These are phyloP conservation scores for Lichtheimia corymbifera DNA, from an alignment of 371 early-diverging fungal genomes.

Conservation along the genomic window DNA sequence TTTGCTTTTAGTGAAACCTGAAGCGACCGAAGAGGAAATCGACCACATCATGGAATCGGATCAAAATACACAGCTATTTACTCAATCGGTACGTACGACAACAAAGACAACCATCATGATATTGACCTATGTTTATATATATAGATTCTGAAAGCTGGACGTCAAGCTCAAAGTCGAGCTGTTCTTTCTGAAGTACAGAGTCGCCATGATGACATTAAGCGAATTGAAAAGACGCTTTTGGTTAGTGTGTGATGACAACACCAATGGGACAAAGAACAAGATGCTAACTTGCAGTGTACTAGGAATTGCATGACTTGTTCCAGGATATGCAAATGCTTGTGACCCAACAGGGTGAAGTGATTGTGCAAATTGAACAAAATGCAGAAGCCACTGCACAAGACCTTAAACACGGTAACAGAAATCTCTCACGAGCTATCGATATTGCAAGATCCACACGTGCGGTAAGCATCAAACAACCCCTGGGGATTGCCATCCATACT, in stretches of 20 bases:
- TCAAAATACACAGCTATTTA: slow-evolving; percentile 70
- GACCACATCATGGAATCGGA: slow-evolving; percentile 71
- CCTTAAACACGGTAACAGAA: slow-evolving; percentile 63
- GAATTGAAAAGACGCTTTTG: slow-evolving; percentile 77
- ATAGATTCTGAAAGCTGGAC: slow-evolving; percentile 66
- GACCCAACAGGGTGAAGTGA: slow-evolving; percentile 69
- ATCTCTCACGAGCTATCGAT: slow-evolving; percentile 62
- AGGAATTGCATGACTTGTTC: slow-evolving; percentile 24
- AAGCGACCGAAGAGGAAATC: slow-evolving; percentile 76
- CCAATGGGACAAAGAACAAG: background rate
- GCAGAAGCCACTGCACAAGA: slow-evolving; percentile 62
- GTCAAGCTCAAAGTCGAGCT: slow-evolving; percentile 68
- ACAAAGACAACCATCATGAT: background rate
- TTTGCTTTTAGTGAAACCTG: slow-evolving; percentile 66
- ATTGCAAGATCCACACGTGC: slow-evolving; percentile 68
- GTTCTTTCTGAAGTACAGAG: slow-evolving; percentile 79
- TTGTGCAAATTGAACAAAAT: slow-evolving; percentile 69
- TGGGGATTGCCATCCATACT: background rate
- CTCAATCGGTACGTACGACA: slow-evolving; percentile 61
- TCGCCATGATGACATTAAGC: slow-evolving; percentile 78
- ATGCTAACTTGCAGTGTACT: slow-evolving; percentile 25
- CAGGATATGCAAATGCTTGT: slow-evolving; percentile 83
- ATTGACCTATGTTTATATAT: too few species aligned
- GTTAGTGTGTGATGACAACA: slow-evolving; percentile 29
- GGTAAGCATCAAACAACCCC: slow-evolving; percentile 26